Conservation (phyloP, 345 rosid genomes). For the Salix caprea region DNA sequence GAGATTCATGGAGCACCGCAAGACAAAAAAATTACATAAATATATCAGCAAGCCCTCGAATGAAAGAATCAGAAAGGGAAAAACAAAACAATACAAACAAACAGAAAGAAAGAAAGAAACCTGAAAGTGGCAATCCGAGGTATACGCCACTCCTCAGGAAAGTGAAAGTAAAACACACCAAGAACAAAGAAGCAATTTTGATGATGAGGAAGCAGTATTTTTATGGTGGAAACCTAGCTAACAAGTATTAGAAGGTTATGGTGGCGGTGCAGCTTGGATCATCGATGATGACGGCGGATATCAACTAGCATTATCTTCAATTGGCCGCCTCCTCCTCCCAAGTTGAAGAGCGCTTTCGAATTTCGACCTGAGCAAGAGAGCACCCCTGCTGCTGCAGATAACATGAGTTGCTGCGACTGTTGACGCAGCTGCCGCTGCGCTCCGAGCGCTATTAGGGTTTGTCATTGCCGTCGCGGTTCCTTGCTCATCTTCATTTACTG, state of each 20-base stretch:
- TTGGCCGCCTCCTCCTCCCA: background rate
- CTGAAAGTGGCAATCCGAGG: too few relatives aligned
- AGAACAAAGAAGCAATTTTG: too few relatives aligned
- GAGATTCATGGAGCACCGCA: too few relatives aligned
- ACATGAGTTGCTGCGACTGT: slow-evolving; percentile 17
- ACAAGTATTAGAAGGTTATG: too few relatives aligned
- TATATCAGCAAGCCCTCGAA: background rate
- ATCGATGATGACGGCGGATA: too few relatives aligned
- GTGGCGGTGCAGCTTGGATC: too few relatives aligned
- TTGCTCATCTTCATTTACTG: background rate
- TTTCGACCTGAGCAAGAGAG: slow-evolving; percentile 32
- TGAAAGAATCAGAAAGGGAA: background rate
- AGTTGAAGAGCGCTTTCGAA: slow-evolving; percentile 15
- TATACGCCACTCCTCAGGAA: too few relatives aligned
- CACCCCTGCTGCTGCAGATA: slow-evolving; percentile 32
- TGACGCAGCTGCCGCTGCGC: background rate
- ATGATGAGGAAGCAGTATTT: too few relatives aligned
- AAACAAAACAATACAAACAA: too few relatives aligned
- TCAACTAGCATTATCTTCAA: background rate
- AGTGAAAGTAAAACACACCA: too few relatives aligned
- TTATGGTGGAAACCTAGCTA: too few relatives aligned
- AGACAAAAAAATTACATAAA: background rate
- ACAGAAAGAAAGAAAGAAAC: too few relatives aligned
- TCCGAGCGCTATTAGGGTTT: background rate
- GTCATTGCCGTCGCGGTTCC: background rate